phyloP scores from a whole-genome alignment of 495 filamentous ascomycete genomes.

The Talaromyces liani region DNA sequence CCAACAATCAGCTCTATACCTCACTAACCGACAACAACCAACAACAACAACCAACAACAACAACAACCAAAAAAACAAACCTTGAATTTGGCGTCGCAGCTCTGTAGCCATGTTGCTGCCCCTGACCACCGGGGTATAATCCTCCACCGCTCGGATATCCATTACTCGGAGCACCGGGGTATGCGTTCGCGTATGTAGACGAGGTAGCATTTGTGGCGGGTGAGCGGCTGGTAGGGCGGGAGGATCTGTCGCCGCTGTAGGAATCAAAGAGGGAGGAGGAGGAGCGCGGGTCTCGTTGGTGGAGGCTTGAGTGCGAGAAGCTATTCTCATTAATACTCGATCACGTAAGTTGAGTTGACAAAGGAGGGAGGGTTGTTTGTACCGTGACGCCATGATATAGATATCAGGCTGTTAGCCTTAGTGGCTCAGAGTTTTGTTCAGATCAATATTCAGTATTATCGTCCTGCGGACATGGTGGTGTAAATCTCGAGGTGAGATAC shows the following conservation, averaged over 20 bases:
- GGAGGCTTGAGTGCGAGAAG: conserved; percentile 55
- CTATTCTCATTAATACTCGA: conserved; percentile 20
- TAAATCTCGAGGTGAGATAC: neutral
- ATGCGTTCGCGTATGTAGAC: conserved; percentile 48
- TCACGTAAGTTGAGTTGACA: too few relatives aligned
- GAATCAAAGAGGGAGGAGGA: conserved; percentile 79
- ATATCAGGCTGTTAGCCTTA: neutral
- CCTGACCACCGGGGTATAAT: conserved; percentile 8
- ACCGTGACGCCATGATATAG: neutral
- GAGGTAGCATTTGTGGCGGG: conserved; percentile 26
- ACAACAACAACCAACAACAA: too few relatives aligned
- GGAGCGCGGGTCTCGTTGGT: conserved; percentile 79
- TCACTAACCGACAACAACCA: neutral
- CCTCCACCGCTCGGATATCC: conserved; percentile 2
- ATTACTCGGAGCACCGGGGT: conserved; percentile 44
- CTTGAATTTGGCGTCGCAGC: conserved; percentile 79
- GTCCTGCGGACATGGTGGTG: neutral
- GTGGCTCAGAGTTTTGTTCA: neutral
- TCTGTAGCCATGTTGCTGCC: conserved; percentile 8
- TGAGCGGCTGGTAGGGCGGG: conserved; percentile 40
- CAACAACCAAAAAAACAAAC: conserved; percentile 31
- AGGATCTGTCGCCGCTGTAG: conserved; percentile 59
- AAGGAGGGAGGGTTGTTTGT: neutral
- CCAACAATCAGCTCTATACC: neutral
- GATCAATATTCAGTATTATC: neutral